Evolutionary conservation across 352 stramenopile genomes (phyloP), one percentile per base, ranked within the genome.

Genomic region (Globisporangium perplexum): DNA sequence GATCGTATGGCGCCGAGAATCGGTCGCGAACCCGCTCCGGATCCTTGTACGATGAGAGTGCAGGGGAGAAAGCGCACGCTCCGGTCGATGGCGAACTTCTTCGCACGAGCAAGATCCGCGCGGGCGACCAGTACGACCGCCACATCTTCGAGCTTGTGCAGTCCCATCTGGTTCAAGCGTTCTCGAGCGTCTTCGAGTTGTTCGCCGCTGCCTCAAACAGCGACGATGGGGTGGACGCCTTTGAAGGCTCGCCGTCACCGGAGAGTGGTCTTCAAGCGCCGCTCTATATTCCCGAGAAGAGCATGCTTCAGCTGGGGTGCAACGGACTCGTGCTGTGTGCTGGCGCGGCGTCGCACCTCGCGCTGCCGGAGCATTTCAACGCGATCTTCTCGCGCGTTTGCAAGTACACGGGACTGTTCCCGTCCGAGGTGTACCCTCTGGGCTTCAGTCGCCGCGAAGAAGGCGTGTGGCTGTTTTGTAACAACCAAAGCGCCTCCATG

Each of bases 81-180:
- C 2, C 33, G 47, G 36, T 49, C 43, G 28, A 49, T 7, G 28
- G n/a, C 22, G 35, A 50, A 12, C 12, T 24, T 8, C n/a, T 18
- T 11, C 20, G 3, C 11, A 46, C 22, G 35, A 20, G 39, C 35
- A 57, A 1, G 43, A 52, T 24, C 26, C 52, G 51, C 14, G 53
- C 41, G 36, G 62, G 58, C 0, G 66, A 87, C 33, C 68, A 85
- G 45, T 91, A 90, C 45, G 78, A 91, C 28, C 71, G 67, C 18
- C 71, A 89, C 46, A 89, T 91, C 8, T 88, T 86, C 33, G 74
- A 83, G 41, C 41, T 90, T 23, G 60, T 91, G 45, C 66, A 86
- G 44, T 47, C 58, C 24, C 70, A 70, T 17, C 47, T 90, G 33
- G 66, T 85, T 28, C 58, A 55, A 33, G 82, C 74, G 10, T 90